phyloP scores from a whole-genome alignment of 2,329 filamentous ascomycete species.

The Fusarium buxicola region DNA sequence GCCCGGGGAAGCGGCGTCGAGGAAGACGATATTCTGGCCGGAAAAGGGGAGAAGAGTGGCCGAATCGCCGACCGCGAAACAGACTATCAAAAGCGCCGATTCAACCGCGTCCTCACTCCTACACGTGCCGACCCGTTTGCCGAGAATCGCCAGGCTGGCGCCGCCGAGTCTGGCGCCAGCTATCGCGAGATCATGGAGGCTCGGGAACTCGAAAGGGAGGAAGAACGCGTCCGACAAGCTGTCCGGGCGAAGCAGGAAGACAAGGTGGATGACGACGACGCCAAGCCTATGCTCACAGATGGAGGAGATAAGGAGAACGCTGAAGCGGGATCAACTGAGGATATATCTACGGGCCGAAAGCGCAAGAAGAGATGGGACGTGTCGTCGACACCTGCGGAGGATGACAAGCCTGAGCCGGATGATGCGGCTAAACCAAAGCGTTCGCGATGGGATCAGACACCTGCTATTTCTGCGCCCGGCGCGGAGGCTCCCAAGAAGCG shows the following conservation, averaged over 20 bases:
- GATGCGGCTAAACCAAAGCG: constrained; percentile 75
- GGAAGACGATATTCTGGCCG: constrained; percentile 89
- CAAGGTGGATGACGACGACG: constrained; percentile 69
- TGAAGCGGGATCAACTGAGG: constrained; percentile 75
- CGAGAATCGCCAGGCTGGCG: constrained; percentile 75
- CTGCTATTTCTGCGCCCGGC: constrained; percentile 64
- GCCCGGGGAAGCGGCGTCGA: constrained; percentile 86
- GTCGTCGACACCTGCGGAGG: constrained; percentile 65
- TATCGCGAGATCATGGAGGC: constrained; percentile 93
- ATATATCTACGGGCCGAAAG: constrained; percentile 74
- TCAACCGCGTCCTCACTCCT: constrained; percentile 87
- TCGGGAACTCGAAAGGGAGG: constrained; percentile 91
- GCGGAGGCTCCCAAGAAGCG: constrained; percentile 76
- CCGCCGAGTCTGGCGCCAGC: constrained; percentile 77
- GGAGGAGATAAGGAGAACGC: constrained; percentile 77
- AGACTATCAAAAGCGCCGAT: constrained; percentile 96
- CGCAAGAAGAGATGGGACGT: constrained; percentile 97
- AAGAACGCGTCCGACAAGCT: constrained; percentile 83
- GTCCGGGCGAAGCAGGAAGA: constrained; percentile 80
- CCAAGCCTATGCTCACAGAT: constrained; percentile 80
- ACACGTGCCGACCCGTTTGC: constrained; percentile 89
- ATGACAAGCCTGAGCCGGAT: constrained; percentile 61
- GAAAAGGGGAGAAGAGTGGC: constrained; percentile 85
- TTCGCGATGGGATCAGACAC: constrained; percentile 90
- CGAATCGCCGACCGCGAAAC: constrained; percentile 94